Evolutionary conservation across 2,329 filamentous ascomycete species (phyloP).

Genomic region (Dryadomyces quercivorus): DNA sequence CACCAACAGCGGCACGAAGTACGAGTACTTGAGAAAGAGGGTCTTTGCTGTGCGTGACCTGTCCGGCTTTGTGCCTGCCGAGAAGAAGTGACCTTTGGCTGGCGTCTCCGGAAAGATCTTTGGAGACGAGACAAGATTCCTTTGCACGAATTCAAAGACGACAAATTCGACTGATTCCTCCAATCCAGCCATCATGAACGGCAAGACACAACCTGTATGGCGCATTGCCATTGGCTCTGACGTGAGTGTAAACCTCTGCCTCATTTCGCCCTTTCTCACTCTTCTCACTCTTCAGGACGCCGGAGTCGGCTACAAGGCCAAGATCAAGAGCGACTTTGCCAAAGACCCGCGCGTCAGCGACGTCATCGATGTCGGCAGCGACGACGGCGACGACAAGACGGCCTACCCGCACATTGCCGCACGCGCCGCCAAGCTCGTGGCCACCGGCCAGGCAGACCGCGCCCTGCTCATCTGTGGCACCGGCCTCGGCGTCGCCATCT

Average conservation of each 20-base stretch:
- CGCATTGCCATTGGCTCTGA: conserved; percentile 42
- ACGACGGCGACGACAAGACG: conserved; percentile 56
- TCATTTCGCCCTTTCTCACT: too few relatives aligned
- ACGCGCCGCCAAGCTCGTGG: conserved; percentile 11
- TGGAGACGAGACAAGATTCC: too few relatives aligned
- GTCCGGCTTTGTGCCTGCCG: too few relatives aligned
- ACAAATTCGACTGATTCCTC: too few relatives aligned
- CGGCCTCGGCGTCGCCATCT: conserved; percentile 74
- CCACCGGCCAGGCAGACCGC: conserved; percentile 25
- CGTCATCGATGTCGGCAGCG: conserved; percentile 64
- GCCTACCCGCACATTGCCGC: conserved; percentile 62
- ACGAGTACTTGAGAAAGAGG: too few relatives aligned
- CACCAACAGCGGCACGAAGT: background rate
- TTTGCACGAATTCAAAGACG: too few relatives aligned
- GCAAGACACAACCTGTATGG: conserved; percentile 26
- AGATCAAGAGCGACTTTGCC: conserved; percentile 61
- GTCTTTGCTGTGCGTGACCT: too few relatives aligned
- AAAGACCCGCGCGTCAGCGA: conserved; percentile 52
- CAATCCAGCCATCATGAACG: too few relatives aligned
- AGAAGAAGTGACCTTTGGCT: too few relatives aligned
- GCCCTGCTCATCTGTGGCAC: conserved; percentile 78
- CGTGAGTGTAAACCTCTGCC: conserved; percentile 27
- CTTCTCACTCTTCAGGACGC: conserved; percentile 25
- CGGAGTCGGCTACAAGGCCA: conserved; percentile 66
- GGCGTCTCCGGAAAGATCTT: too few relatives aligned